A percentile compares a stretch with the other conserved stretches of the same genome.
phyloP scores from a whole-genome alignment of 2,329 filamentous ascomycete species.

The Orbilia blumenaviensis region DNA sequence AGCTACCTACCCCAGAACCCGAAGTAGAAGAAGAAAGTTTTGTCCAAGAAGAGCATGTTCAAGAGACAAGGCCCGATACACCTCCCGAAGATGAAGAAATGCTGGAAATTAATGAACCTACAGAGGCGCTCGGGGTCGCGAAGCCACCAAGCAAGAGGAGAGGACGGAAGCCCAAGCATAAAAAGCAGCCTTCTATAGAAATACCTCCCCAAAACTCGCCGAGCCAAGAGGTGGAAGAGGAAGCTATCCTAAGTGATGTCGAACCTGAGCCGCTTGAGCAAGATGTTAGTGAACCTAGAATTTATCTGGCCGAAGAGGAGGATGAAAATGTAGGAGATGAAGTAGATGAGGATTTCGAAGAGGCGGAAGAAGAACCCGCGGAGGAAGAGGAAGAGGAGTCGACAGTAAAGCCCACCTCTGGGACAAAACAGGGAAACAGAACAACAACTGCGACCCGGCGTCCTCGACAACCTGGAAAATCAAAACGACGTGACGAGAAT shows the following conservation, averaged over 20 bases:
- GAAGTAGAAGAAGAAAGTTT: conserved; percentile 20
- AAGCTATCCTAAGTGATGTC: conserved; percentile 45
- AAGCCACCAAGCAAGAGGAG: conserved; percentile 10
- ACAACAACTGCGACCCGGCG: neutral
- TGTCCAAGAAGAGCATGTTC: conserved; percentile 1
- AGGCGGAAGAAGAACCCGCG: conserved; percentile 21
- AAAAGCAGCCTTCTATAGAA: conserved; percentile 28
- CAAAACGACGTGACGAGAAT: conserved; percentile 26
- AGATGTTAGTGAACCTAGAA: neutral
- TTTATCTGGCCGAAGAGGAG: conserved; percentile 5
- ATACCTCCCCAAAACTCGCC: conserved; percentile 26
- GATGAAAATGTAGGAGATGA: neutral
- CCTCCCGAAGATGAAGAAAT: conserved; percentile 18
- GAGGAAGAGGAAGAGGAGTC: conserved; percentile 8
- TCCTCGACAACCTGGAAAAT: conserved; percentile 13
- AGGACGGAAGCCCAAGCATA: conserved; percentile 37
- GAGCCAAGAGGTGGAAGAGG: neutral
- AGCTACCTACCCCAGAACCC: conserved; percentile 23
- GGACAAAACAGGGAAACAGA: neutral
- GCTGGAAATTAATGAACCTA: neutral
- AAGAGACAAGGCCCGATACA: conserved; percentile 4
- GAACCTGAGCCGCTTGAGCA: conserved; percentile 19
- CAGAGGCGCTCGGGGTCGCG: neutral
- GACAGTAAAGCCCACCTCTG: neutral
- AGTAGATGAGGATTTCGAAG: conserved; percentile 29